Percentiles rank a stretch among this genome's conserved stretches.
These are phyloP conservation scores for Patellifolia procumbens DNA, from an alignment of 179 eudicot species.

Conservation along the genomic window DNA sequence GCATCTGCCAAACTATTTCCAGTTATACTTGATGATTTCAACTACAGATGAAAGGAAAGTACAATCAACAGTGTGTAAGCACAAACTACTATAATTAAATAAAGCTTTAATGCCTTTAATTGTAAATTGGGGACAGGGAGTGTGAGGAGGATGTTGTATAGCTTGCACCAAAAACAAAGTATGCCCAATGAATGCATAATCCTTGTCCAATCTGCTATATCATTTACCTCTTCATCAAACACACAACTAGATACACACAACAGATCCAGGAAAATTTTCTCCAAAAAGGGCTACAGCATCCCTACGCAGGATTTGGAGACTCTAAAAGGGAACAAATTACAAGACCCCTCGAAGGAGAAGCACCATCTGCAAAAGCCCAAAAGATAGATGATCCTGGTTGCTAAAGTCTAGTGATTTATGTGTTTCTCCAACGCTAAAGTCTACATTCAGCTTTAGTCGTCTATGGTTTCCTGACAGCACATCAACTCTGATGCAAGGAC, in stretches of 20 bases:
- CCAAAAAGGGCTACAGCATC: background rate
- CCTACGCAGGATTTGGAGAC: background rate
- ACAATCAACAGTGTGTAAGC: background rate
- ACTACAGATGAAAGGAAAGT: constrained; percentile 39
- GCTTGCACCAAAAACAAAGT: background rate
- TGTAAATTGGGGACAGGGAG: background rate
- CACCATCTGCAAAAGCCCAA: constrained; percentile 1
- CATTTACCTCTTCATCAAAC: background rate
- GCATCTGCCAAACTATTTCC: constrained; percentile 38
- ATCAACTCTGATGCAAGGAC: background rate
- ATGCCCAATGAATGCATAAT: background rate
- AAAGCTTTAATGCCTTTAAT: background rate
- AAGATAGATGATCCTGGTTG: background rate
- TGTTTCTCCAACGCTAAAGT: background rate
- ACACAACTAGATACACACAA: background rate
- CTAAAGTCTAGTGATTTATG: background rate
- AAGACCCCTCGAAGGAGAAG: background rate
- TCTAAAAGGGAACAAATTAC: too few relatives aligned
- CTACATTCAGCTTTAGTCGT: constrained; percentile 1
- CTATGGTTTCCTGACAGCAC: background rate
- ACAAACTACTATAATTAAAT: background rate
- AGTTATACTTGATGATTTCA: constrained; percentile 58
- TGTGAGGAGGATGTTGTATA: background rate
- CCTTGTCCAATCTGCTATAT: background rate
- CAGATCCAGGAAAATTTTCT: background rate